Evolutionary conservation across 177 flowering plant genomes (phyloP), one percentile per base, ranked within the genome.

Genomic region (Vitis hybrid): DNA sequence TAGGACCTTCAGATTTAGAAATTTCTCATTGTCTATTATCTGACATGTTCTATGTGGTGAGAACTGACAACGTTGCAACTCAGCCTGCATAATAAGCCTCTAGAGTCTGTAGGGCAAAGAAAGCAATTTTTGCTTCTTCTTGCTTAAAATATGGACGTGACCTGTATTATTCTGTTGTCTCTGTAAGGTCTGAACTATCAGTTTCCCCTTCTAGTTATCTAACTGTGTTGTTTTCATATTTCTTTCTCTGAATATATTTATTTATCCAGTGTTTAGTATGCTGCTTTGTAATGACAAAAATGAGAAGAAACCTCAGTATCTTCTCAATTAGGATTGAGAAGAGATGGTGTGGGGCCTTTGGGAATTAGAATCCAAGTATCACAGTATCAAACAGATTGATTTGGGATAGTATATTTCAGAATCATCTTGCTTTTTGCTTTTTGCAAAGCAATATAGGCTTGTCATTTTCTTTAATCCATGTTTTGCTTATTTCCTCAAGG

Each of bases 111-210:
- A 35, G 56, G 56, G 9, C 32, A 18, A 14, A 52, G 7, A 35
- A 5, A 62, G 62, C 24, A 58, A 24, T 13, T 75, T 68, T 58
- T 63, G 30, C 56, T 67, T 46, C 48, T 56, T 21, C 64, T 65
- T 55, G 48, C 65, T 62, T 71, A 54, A 40, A 14, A 52, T 65
- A 70, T 59, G 17, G 65, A 57, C 52, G 32, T 24, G 51, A 19
- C 24, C 27, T 75, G 68, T 75, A 63, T 62, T 67, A 17, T 62
- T 49, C 27, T 71, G 74, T 75, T 75, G 69, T 71, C 64, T 60
- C 55, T 52, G 62, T 30, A 51, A 14, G 21, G 60, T 32, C 35
- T 24, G 64, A 48, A 52, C 59, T 17, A 1, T 7, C 12, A 27
- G 32, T 35, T 27, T 65, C 10, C n/a, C 56, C 59, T 64, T 71